Evolutionary conservation across 2,329 filamentous ascomycete species (phyloP).

Genomic region (Aspergillus amoenus): DNA sequence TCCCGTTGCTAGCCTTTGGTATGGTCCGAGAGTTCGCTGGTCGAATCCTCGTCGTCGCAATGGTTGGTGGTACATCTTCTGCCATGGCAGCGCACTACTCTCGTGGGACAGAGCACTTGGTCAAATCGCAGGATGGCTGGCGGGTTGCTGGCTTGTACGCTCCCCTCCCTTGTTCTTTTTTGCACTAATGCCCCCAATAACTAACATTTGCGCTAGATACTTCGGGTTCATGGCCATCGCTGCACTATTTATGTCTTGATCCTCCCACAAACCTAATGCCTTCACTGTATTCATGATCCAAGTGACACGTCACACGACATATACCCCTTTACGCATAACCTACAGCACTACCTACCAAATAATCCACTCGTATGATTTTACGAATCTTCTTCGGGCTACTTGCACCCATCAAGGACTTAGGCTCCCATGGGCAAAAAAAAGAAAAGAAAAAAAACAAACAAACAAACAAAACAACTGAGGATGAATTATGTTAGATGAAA

Average conservation of each 20-base stretch:
- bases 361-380: background rate
- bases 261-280: background rate
- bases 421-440: background rate
- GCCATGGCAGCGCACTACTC: slow-evolving; percentile 39
- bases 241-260: slow-evolving; percentile 39
- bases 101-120: slow-evolving; percentile 33
- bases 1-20: slow-evolving; percentile 60
- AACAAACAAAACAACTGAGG: background rate
- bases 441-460: too few relatives aligned
- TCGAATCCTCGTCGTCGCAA: slow-evolving; percentile 57
- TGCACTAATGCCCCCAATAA: background rate
- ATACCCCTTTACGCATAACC: background rate
- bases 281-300: background rate
- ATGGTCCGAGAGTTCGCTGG: slow-evolving; percentile 58
- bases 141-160: slow-evolving; percentile 39
- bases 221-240: slow-evolving; percentile 41
- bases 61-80: slow-evolving; percentile 51
- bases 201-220: slow-evolving; percentile 27
- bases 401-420: background rate
- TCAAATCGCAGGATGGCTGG: slow-evolving; percentile 42
- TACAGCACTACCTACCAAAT: background rate
- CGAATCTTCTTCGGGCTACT: background rate
- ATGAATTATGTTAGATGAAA: background rate
- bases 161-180: background rate
- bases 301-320: background rate